Conservation (phyloP, 129 eudicot genomes). For the Artemisia tridentata region DNA sequence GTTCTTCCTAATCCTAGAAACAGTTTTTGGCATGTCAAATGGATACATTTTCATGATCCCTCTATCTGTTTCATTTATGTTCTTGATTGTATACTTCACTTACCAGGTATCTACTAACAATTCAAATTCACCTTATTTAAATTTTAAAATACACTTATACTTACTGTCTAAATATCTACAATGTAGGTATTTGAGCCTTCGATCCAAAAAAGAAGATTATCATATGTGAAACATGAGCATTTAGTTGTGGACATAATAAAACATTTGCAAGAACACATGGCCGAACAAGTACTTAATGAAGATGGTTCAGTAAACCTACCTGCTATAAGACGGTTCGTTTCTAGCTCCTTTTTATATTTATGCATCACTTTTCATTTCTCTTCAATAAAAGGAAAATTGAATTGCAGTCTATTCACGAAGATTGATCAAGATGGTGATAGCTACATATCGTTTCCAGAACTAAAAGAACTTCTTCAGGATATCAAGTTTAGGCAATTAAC, state of each 20-base stretch:
- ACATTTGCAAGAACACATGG: slow-evolving; percentile 49
- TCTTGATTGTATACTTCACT: slow-evolving; percentile 54
- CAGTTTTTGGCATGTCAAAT: slow-evolving; percentile 25
- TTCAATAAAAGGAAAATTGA: too few relatives aligned
- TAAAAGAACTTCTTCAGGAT: slow-evolving; percentile 50
- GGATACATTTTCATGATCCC: slow-evolving; percentile 37
- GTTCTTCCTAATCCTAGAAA: slow-evolving; percentile 51
- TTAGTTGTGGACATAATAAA: slow-evolving; percentile 57
- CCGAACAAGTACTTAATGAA: slow-evolving; percentile 47
- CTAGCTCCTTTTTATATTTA: slow-evolving; percentile 12
- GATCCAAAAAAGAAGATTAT: slow-evolving; percentile 57
- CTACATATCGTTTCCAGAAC: slow-evolving; percentile 50
- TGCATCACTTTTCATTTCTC: not conserved
- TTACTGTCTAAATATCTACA: not conserved
- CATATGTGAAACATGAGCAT: slow-evolving; percentile 65
- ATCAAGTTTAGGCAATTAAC: slow-evolving; percentile 37
- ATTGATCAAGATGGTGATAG: slow-evolving; percentile 55
- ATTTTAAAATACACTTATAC: not conserved
- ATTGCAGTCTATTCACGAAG: slow-evolving; percentile 51
- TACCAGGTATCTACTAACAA: slow-evolving; percentile 55
- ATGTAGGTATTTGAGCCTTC: slow-evolving; percentile 75
- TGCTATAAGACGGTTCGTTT: slow-evolving; percentile 44
- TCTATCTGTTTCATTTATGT: slow-evolving; percentile 41
- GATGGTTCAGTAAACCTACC: slow-evolving; percentile 54
- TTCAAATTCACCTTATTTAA: not conserved